Base-by-base conservation (phyloP, 2,329 filamentous ascomycete genomes). In the Alternaria burnsii region DNA sequence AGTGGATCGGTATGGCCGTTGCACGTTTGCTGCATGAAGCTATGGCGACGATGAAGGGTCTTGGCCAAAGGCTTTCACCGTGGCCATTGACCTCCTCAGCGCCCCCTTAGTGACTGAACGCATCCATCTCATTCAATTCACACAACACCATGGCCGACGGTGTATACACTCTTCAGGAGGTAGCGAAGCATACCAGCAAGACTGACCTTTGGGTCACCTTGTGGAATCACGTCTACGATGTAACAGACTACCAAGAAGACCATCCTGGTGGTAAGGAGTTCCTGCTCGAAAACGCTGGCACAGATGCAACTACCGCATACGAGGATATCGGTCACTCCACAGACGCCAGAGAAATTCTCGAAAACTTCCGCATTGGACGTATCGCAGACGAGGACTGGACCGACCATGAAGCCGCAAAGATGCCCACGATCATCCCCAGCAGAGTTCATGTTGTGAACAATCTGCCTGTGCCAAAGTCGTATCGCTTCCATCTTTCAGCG, bases 201-300 rank as follows among this genome's bases (percentile, higher is more conserved):
- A 71, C 80, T 20, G 83, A 86, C 58, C 84, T 83, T 63, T 86
- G 84, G 85, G 78, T 86, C 18, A 81, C 85, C 0, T 73, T 86
- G 3, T 58, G 55, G 55, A 61, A 61, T 14, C 44, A 62, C 75
- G 87, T 89, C 3, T 89, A 88, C 68, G 79, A 89, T 71, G 78
- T 88, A 11, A 84, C 87, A 1, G 80, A 83, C 42, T 89, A 89
- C 63, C 62, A 86, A 2, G 76, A 84, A 32, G 87, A 89, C 56
- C 88, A 89, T 62, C 88, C 88, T 1, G 72, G 72, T 12, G 81
- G 81, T 14, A 70, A 71, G 24, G 80, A 82, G 8, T 73, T 80
- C 14, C 70, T 83, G 1, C 51, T 78, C 18, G 80, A 83, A 28
- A 69, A 78, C 32, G 81, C 79, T 28, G 81, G 81, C n/a, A 71